Evolutionary conservation across 2,329 filamentous ascomycete species (phyloP), one percentile per base, ranked within the genome.

Genomic region (Fusarium siculi): DNA sequence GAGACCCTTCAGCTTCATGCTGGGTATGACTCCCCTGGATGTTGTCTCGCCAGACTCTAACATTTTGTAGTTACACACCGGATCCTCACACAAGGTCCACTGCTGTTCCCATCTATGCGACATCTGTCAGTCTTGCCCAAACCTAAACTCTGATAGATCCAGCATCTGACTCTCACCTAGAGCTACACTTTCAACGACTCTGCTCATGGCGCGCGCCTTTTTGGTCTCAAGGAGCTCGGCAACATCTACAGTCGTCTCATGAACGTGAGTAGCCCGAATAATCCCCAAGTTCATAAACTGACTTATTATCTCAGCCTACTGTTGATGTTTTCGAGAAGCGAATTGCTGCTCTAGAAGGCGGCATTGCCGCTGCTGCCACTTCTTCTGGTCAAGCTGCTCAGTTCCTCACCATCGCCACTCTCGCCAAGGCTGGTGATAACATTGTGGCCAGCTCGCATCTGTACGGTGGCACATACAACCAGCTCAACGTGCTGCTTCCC

Each of bases 201-300:
- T 56, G 96, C 95, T 54, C 96, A 98, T 80, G 96, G 94, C 70
- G 96, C 96, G 59, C 92, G 95, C 81, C 92, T 99, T 37, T 99
- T 99, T 81, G 93, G 94, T 80, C 93, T 99, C 83, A 97, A 98
- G 86, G 95, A 98, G 85, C 93, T 93, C 79, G 96, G 95, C 84
- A 98, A 98, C 85, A 97, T 98, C 83, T 98, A 99, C 88, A 96
- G 92, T 82, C 94, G 96, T 73, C 94, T 99, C 77, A 94, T 93
- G 93, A 98, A 98, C 84, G 93, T 94, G 79, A 80, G 89, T 83
- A 6, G 40, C 11, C 30, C 4, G 23, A 6, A 5, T 9, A 21
- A 12, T 1, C 19, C n/a, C 21, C 23, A 23, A 9, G 18, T 23
- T 6, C 25, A 12, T 9, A 4, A 28, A 23, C 52, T 55, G 16